Evolutionary conservation across 306 rosid species (phyloP).

Genomic region (Prunus campanulata): DNA sequence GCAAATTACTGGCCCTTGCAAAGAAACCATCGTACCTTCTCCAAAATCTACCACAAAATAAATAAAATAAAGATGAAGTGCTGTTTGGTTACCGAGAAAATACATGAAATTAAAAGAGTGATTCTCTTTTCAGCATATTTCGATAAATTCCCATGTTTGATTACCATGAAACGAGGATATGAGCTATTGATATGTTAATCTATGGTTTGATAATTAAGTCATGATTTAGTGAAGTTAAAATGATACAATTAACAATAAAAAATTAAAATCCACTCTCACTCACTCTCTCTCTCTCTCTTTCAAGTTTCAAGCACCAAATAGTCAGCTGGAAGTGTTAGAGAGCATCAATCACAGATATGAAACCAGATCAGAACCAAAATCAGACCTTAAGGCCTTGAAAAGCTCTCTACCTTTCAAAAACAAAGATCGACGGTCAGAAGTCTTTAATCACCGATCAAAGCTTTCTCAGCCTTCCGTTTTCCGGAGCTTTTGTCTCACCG

Average conservation of each 20-base stretch:
- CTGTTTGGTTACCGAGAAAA: not conserved
- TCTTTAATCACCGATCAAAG: slow-evolving; percentile 40
- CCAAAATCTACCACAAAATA: slow-evolving; percentile 27
- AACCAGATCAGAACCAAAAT: slow-evolving; percentile 15
- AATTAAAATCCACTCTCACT: not conserved
- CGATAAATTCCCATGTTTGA: not conserved
- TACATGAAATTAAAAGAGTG: not conserved
- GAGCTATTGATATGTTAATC: not conserved
- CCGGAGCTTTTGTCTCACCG: slow-evolving; percentile 5
- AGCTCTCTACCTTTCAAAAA: slow-evolving; percentile 19
- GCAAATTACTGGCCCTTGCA: slow-evolving; percentile 86
- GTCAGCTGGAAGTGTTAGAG: not conserved
- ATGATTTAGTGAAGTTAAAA: not conserved
- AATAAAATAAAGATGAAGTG: not conserved
- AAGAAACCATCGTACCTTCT: slow-evolving; percentile 58
- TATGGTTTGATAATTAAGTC: not conserved
- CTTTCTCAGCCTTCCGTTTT: slow-evolving; percentile 13
- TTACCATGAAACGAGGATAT: not conserved
- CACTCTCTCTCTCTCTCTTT: not conserved
- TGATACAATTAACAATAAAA: not conserved
- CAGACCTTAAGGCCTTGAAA: slow-evolving; percentile 21
- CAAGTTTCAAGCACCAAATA: not conserved
- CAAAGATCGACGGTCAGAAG: slow-evolving; percentile 23
- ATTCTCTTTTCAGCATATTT: not conserved
- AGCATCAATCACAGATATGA: slow-evolving; percentile 1